Evolutionary conservation across 1,284 basidiomycete species (phyloP), one percentile per base, ranked within the genome.

Genomic region (Mycosarcoma mackinlayi): DNA sequence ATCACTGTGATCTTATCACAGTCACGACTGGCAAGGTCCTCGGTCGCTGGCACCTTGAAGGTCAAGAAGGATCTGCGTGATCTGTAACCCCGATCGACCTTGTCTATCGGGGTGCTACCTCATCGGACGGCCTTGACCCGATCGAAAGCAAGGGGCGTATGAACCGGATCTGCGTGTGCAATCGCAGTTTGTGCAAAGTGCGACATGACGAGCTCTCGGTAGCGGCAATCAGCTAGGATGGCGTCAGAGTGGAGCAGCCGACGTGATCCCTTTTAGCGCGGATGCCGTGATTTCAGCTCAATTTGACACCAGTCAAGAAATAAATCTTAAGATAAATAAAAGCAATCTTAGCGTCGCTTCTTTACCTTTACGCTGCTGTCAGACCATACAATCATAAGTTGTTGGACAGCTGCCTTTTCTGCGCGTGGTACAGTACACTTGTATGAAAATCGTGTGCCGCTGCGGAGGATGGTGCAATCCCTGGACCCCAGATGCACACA

Each of bases 271-370:
- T 16, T 16, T 54, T 60, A 60, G 57, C 48, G 52, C 34, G 52
- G 42, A 66, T 66, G 41, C 53, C 63, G 63, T 66, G 63, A 46
- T 66, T 60, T 52, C 21, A 27, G 10, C 1, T 18, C 62, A 16
- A n/a, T 30, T 24, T 57, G 39, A 51, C 62, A 50, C 54, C 40
- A 63, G 46, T 33, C 34, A 39, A 30, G 37, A 25, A 30, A 7
- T 33, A 30, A 16, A 39, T 40, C 41, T 25, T 28, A 35, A 25
- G 34, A 21, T 30, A 30, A 28, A 2, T 35, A 38, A 9, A 38
- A 13, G 19, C 23, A 11, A 40, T 19, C 30, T 19, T 42, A n/a
- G n/a, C n/a, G n/a, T n/a, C n/a, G n/a, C 23, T 18, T 16, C n/a
- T 45, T 27, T n/a, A 9, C 14, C 21, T 28, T 6, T 10, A 16